Conservation (phyloP, 2,329 filamentous ascomycete species). For the Diaporthe caulivora region DNA sequence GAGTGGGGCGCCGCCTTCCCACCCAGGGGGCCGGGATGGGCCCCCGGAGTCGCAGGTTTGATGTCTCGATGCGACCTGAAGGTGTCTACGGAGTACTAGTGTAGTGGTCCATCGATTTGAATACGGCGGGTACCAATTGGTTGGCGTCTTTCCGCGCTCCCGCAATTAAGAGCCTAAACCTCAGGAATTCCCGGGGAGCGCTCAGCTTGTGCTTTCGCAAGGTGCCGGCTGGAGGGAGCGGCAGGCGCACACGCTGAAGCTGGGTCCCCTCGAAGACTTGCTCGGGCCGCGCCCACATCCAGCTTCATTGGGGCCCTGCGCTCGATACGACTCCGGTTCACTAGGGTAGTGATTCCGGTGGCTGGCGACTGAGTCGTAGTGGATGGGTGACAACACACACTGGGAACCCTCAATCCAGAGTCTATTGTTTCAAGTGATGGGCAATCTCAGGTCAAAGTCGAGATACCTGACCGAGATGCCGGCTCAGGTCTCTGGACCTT, state of each 20-base stretch:
- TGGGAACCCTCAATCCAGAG: background rate
- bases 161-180: slow-evolving; percentile 24
- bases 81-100: too few species aligned
- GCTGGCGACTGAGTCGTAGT: slow-evolving; percentile 21
- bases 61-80: slow-evolving; percentile 22
- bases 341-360: slow-evolving; percentile 26
- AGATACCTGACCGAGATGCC: slow-evolving; percentile 30
- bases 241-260: background rate
- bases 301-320: background rate
- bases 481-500: slow-evolving; percentile 22
- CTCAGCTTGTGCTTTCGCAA: slow-evolving; percentile 17
- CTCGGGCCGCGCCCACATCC: slow-evolving; percentile 18
- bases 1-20: slow-evolving; percentile 26
- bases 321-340: slow-evolving; percentile 24
- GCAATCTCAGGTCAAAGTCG: slow-evolving; percentile 26
- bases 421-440: slow-evolving; percentile 11
- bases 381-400: slow-evolving; percentile 23
- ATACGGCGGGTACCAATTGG: slow-evolving; percentile 7
- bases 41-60: slow-evolving; percentile 20
- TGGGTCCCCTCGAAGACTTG: slow-evolving; percentile 3
- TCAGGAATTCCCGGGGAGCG: background rate
- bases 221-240: background rate
- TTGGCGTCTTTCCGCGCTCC: slow-evolving; percentile 19
- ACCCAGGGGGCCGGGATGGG: slow-evolving; percentile 2
- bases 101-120: background rate